These are phyloP conservation scores for Lactifluus hygrophoroides DNA, from an alignment of 768 basidiomycete species.

Conservation along the genomic window DNA sequence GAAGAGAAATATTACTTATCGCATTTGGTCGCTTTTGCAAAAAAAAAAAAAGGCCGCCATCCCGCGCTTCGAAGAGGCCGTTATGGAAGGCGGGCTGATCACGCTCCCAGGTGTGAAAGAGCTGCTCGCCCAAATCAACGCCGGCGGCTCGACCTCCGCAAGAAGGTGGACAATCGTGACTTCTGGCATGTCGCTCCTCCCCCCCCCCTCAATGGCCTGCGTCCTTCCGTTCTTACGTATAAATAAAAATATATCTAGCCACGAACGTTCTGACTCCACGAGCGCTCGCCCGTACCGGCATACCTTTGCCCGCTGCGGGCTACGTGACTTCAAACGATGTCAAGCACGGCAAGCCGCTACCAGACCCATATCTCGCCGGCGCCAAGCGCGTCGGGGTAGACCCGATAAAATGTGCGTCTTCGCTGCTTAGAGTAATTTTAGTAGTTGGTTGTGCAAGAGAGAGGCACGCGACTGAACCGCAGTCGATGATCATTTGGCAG, in stretches of 20 bases:
- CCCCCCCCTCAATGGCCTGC: no score
- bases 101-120: conserved; percentile 57
- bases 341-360: conserved; percentile 72
- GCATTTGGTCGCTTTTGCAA: not conserved
- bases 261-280: conserved; percentile 62
- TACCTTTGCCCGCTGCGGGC: conserved; percentile 50
- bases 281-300: conserved; percentile 54
- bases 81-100: conserved; percentile 53
- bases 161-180: conserved; percentile 80
- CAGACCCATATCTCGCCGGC: conserved; percentile 79
- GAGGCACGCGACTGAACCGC: not conserved
- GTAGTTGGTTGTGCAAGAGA: no score
- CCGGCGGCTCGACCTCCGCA: conserved; percentile 20
- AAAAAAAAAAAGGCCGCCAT: conserved; percentile 45
- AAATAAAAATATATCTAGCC: conserved; percentile 36
- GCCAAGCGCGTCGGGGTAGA: conserved; percentile 51
- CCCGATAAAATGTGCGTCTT: conserved; percentile 45
- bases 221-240: no score
- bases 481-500: conserved; percentile 29
- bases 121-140: conserved; percentile 34
- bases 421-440: not conserved
- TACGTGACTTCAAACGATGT: conserved; percentile 72
- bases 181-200: conserved; percentile 62
- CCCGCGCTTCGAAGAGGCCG: conserved; percentile 69
- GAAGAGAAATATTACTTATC: no score